Base-by-base conservation (phyloP, 352 stramenopile species). In the Phytophthora nicotianae region DNA sequence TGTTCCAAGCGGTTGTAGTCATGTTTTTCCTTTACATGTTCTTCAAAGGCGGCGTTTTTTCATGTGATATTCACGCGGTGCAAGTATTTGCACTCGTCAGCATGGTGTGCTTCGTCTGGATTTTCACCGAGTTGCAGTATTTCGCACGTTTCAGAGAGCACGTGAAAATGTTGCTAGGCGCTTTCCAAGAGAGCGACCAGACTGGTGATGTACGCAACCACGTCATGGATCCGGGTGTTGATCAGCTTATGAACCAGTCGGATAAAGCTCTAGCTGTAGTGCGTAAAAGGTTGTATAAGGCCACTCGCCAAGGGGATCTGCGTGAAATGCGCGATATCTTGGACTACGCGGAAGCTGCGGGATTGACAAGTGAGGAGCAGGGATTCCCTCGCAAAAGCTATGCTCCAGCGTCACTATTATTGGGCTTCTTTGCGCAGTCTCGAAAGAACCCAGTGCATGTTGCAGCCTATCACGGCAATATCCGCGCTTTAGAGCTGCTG, bases 1-100 rank as follows among this genome's bases (percentile, higher is more conserved):
- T 79, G 13, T 89, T 90, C 49, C 65, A 78, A 29, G 57, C 79
- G 4, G 26, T 89, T 17, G 71, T 87, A 20, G 58, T 91, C 29
- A 52, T 92, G 38, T 92, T 89, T 53, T 89, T 90, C 64, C 71
- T 79, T 50, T 89, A 90, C 68, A 91, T 92, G 75, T 89, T 95
- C 40, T 90, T 92, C 70, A 89, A 92, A 47, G 82, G 81, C 16
- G 79, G 72, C 17, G 75, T 86, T 5, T 90, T 93, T 37, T 65
- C 54, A 41, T 94, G 86, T 50, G 37, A 61, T 43, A 75, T 73
- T 10, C 52, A 71, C 4, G 52, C 58, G 4, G 83, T 91, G 35
- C 76, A 90, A 37, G 17, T 85, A 5, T 91, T 91, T 64, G 74
- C 74, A 6, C 52, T 77, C 4, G 72, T 79, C 0, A 75, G 76